Conservation (phyloP, 139 green algal genomes). For the Chlorella vulgaris region DNA sequence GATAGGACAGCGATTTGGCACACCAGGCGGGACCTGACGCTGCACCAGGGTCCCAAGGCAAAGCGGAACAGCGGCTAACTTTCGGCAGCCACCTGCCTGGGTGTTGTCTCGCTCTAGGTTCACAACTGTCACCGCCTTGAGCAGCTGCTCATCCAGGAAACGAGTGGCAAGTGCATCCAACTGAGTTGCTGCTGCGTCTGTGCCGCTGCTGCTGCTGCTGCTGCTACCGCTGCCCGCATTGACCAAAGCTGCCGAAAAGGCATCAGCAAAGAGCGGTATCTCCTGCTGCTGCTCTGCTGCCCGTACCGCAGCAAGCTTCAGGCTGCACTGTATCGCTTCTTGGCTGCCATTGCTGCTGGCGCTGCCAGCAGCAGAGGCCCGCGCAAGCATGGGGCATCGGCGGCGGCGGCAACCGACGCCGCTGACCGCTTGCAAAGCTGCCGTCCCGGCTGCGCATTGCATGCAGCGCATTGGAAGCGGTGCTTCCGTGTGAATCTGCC, state of each 20-base stretch:
- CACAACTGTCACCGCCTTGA: slow-evolving; percentile 52
- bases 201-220: neutral
- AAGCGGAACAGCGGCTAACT: neutral
- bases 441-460: too few species aligned
- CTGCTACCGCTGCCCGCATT: neutral
- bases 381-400: neutral
- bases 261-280: slow-evolving; percentile 46
- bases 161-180: slow-evolving; percentile 16
- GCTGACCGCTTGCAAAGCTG: too few species aligned
- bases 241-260: slow-evolving; percentile 41
- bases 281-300: slow-evolving; percentile 7
- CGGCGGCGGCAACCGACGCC: too few species aligned
- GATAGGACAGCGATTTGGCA: too few species aligned
- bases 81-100: neutral
- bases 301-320: slow-evolving; percentile 6
- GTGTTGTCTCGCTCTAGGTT: slow-evolving; percentile 53
- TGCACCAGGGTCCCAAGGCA: too few species aligned
- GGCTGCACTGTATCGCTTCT: slow-evolving; percentile 1
- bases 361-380: neutral
- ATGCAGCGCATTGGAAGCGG: too few species aligned
- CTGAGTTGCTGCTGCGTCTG: neutral
- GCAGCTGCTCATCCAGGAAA: slow-evolving; percentile 50
- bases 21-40: too few species aligned
- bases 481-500: too few species aligned
- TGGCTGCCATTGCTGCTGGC: neutral